phyloP scores from a whole-genome alignment of 805 yeast species.

The Zygosaccharomyces siamensis region DNA sequence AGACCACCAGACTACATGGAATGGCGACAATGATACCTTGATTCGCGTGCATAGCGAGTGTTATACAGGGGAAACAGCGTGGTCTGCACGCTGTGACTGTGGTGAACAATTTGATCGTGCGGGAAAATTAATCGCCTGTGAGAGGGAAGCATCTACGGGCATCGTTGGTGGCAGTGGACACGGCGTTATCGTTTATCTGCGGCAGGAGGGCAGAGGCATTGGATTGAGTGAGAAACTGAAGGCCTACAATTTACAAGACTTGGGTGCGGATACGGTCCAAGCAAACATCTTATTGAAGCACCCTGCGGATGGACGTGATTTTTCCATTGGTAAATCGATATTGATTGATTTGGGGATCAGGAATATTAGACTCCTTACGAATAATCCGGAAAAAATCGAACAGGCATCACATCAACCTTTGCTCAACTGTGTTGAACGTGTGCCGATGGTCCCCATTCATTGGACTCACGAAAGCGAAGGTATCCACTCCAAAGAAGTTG shows the following conservation, averaged over 20 bases:
- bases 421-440: slow-evolving; percentile 77
- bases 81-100: slow-evolving; percentile 99
- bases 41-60: slow-evolving; percentile 96
- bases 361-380: slow-evolving; percentile 75
- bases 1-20: slow-evolving; percentile 26
- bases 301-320: slow-evolving; percentile 97
- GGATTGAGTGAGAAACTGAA: slow-evolving; percentile 97
- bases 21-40: slow-evolving; percentile 41
- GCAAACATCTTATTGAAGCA: slow-evolving; percentile 90
- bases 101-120: slow-evolving; percentile 99
- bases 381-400: slow-evolving; percentile 91
- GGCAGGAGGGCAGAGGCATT: slow-evolving; percentile 98
- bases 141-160: slow-evolving; percentile 25
- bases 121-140: slow-evolving; percentile 68
- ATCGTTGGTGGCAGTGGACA: slow-evolving; percentile 61
- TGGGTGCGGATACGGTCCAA: slow-evolving; percentile 98
- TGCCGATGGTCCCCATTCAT: slow-evolving; percentile 95
- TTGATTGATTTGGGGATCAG: slow-evolving; percentile 72
- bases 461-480: slow-evolving; percentile 67
- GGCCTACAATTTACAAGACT: slow-evolving; percentile 93
- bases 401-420: slow-evolving; percentile 87
- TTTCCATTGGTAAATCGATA: slow-evolving; percentile 90
- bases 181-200: slow-evolving; percentile 90
- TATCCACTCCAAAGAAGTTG: slow-evolving; percentile 78
- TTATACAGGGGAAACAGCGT: slow-evolving; percentile 98